These are phyloP conservation scores for Phytophthora ohioensis DNA, from an alignment of 352 stramenopile genomes.

Conservation along the genomic window DNA sequence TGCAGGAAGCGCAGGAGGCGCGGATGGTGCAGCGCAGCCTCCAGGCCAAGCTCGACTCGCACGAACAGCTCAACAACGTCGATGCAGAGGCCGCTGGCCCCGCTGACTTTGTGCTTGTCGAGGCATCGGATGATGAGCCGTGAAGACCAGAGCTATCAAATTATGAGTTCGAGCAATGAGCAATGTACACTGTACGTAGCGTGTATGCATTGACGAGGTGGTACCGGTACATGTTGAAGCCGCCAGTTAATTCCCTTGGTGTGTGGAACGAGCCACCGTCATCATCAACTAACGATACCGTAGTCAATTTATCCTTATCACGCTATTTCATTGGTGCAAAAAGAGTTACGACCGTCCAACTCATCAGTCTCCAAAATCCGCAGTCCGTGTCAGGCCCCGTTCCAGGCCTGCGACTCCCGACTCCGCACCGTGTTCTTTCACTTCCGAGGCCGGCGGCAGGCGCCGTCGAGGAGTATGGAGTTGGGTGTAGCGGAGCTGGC, in stretches of 20 bases:
- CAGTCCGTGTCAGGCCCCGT: slow-evolving; percentile 1
- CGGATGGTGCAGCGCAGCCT: slow-evolving; percentile 80
- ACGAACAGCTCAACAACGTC: slow-evolving; percentile 10
- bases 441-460: slow-evolving; percentile 37
- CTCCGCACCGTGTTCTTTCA: slow-evolving; percentile 31
- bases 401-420: background rate
- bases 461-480: slow-evolving; percentile 45
- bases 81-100: background rate
- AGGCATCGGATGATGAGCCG: slow-evolving; percentile 27
- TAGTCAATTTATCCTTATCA: no score
- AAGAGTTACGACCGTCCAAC: background rate
- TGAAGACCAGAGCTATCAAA: background rate
- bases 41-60: slow-evolving; percentile 53
- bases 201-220: slow-evolving; percentile 14
- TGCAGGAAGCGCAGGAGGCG: slow-evolving; percentile 75
- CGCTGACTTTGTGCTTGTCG: slow-evolving; percentile 44
- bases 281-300: background rate
- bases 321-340: no score
- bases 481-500: slow-evolving; percentile 50
- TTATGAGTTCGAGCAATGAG: no score
- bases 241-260: slow-evolving; percentile 2
- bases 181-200: no score
- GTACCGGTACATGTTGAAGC: slow-evolving; percentile 16
- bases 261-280: slow-evolving; percentile 6
- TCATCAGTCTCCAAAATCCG: slow-evolving; percentile 30